Conservation (phyloP, 2,329 filamentous ascomycete species). For the Colletotrichum sidae region DNA sequence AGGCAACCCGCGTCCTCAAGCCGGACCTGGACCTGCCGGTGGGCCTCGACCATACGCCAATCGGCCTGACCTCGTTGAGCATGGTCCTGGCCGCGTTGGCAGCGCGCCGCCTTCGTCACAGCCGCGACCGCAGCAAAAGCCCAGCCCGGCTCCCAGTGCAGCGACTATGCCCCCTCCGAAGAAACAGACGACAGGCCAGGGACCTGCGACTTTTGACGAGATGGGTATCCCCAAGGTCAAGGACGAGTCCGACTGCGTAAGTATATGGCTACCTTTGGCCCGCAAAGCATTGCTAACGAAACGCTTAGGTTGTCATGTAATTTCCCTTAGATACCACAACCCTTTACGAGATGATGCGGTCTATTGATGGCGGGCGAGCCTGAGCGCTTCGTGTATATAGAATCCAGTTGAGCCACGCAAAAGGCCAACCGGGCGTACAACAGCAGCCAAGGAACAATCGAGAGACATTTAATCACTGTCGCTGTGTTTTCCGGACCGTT, state of each 20-base stretch:
- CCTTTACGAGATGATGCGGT: constrained; percentile 33
- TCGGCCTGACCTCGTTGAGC: constrained; percentile 33
- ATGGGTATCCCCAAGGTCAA: constrained; percentile 94
- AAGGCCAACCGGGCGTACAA: constrained; percentile 19
- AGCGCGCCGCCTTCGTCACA: constrained; percentile 51
- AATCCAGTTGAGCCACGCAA: constrained; percentile 2
- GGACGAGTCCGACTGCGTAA: constrained; percentile 91
- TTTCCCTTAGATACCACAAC: constrained; percentile 31
- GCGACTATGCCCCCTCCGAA: constrained; percentile 51
- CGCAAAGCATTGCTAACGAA: neutral
- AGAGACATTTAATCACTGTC: constrained; percentile 5
- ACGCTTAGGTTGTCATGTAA: constrained; percentile 35
- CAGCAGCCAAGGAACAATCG: constrained; percentile 22
- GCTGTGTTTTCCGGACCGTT: neutral
- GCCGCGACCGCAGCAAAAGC: constrained; percentile 41
- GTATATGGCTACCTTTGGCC: constrained; percentile 43
- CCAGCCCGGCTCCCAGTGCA: constrained; percentile 45
- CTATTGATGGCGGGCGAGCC: constrained; percentile 10
- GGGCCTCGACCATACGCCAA: constrained; percentile 25
- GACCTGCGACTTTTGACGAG: constrained; percentile 95
- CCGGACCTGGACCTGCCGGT: constrained; percentile 24
- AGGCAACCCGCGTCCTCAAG: constrained; percentile 28
- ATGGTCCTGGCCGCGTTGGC: constrained; percentile 45
- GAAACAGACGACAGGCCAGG: constrained; percentile 69
- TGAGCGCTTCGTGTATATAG: constrained; percentile 30